Evolutionary conservation across 345 rosid genomes (phyloP).

Genomic region (Punica granatum): DNA sequence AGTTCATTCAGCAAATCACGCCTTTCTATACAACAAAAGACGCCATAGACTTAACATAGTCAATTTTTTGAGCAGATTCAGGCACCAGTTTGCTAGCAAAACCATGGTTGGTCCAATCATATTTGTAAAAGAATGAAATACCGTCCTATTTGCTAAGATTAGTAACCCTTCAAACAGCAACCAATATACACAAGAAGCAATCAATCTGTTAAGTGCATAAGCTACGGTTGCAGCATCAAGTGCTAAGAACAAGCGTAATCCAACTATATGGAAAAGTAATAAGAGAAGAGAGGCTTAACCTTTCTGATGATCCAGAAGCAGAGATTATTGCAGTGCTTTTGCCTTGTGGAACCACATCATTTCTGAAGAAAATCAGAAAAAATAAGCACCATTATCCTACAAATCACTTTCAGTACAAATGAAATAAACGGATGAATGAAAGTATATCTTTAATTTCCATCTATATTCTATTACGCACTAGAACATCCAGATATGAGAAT

Average conservation of each 20-base stretch:
- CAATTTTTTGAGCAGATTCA: not conserved
- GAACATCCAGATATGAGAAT: not conserved
- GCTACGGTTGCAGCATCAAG: too few species aligned
- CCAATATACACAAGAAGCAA: not conserved
- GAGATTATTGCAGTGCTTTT: conserved; percentile 59
- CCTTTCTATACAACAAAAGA: not conserved
- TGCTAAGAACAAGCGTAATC: too few species aligned
- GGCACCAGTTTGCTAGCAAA: not conserved
- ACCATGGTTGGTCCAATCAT: not conserved
- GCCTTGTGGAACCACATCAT: conserved; percentile 42
- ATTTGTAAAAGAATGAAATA: not conserved
- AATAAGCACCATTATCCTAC: conserved; percentile 8
- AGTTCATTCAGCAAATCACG: too few species aligned
- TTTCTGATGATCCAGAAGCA: conserved; percentile 61
- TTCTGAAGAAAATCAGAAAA: conserved; percentile 30
- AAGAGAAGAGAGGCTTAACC: conserved; percentile 31
- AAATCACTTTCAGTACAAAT: not conserved
- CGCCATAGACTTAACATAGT: not conserved
- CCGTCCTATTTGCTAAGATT: not conserved
- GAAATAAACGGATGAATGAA: conserved; percentile 5
- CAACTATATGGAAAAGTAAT: not conserved
- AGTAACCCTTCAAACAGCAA: not conserved
- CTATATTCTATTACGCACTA: not conserved
- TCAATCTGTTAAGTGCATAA: too few species aligned
- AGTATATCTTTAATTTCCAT: not conserved